These are phyloP conservation scores for Dianthus caryophyllus DNA, from an alignment of 148 eudicot species.

Conservation along the genomic window DNA sequence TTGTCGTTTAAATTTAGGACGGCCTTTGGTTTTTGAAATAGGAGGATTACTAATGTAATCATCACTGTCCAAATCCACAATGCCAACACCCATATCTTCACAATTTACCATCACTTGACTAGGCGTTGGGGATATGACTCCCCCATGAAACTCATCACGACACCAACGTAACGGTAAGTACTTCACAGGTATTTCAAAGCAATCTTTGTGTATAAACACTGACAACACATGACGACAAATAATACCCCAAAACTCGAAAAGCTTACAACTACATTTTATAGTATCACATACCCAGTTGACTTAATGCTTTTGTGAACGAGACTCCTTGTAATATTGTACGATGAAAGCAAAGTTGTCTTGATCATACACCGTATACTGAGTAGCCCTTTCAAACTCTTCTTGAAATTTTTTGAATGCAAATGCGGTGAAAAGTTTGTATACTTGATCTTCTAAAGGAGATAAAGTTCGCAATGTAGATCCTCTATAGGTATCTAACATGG, in stretches of 20 bases:
- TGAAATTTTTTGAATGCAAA: neutral
- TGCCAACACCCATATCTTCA: neutral
- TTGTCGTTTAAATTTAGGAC: constrained; percentile 6
- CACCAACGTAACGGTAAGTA: constrained; percentile 1
- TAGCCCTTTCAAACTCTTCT: too few relatives aligned
- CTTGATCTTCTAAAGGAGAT: neutral
- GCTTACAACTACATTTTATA: neutral
- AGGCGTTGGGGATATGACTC: too few relatives aligned
- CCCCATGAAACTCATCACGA: neutral
- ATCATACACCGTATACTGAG: neutral
- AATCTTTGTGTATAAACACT: too few relatives aligned
- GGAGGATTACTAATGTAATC: neutral
- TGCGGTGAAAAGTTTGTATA: too few relatives aligned
- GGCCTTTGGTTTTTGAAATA: constrained; percentile 23
- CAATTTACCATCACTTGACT: neutral
- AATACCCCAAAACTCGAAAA: constrained; percentile 3
- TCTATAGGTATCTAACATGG: constrained; percentile 2
- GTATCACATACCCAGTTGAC: neutral
- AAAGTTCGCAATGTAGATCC: neutral
- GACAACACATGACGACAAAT: constrained; percentile 1
- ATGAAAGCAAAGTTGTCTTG: neutral
- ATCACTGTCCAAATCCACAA: too few relatives aligned
- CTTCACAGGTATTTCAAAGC: neutral
- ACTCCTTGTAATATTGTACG: neutral
- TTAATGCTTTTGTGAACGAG: neutral